phyloP scores from a whole-genome alignment of 305 asterid species.

The Petunia hybrid region DNA sequence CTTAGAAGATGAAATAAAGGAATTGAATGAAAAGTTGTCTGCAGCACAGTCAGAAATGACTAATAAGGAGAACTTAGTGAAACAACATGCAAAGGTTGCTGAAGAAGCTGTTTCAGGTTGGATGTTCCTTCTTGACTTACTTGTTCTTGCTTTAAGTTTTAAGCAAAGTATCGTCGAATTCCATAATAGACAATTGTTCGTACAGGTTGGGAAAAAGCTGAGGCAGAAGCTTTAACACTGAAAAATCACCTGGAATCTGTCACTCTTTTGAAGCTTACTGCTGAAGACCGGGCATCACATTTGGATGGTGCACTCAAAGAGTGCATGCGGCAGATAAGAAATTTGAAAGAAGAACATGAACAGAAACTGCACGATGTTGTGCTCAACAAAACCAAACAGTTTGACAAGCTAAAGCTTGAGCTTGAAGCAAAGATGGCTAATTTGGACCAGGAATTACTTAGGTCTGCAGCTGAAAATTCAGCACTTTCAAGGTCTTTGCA shows the following conservation, averaged over 20 bases:
- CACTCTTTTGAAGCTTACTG: conserved; percentile 86
- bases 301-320: conserved; percentile 95
- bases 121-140: conserved; percentile 5
- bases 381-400: conserved; percentile 66
- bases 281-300: conserved; percentile 91
- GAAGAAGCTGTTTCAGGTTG: conserved; percentile 99
- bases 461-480: conserved; percentile 77
- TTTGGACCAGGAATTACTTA: conserved; percentile 72
- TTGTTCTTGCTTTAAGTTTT: background rate
- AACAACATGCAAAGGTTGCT: conserved; percentile 96
- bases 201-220: conserved; percentile 99
- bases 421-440: conserved; percentile 65
- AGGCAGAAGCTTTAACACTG: conserved; percentile 87
- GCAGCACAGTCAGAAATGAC: conserved; percentile 76
- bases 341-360: conserved; percentile 90
- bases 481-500: conserved; percentile 85
- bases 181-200: conserved; percentile 29
- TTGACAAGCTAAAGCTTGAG: conserved; percentile 77
- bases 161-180: background rate
- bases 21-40: conserved; percentile 76
- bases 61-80: conserved; percentile 81
- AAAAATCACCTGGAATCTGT: conserved; percentile 91
- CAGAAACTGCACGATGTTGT: conserved; percentile 68
- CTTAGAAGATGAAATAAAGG: conserved; percentile 79
- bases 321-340: conserved; percentile 91